Evolutionary conservation across 2,329 filamentous ascomycete species (phyloP).

Genomic region (Penicillium oxalicum): DNA sequence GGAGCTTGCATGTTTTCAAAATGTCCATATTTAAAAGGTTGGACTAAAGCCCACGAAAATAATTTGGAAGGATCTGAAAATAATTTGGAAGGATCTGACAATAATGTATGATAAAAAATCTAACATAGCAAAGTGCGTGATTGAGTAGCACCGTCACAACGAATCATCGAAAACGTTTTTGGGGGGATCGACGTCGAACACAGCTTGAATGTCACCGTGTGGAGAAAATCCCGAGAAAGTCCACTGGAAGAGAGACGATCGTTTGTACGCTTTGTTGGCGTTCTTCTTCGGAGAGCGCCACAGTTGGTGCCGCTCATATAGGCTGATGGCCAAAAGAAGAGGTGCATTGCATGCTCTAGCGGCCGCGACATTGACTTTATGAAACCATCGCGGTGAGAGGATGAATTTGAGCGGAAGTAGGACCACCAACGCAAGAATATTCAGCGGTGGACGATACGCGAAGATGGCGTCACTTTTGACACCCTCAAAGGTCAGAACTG

Average conservation of each 20-base stretch:
- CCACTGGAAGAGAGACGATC: background rate
- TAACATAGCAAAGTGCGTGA: too few species aligned
- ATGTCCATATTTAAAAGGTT: too few species aligned
- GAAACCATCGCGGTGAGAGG: background rate
- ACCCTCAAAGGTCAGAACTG: background rate
- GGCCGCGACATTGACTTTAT: background rate
- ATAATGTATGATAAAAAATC: too few species aligned
- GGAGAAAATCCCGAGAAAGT: conserved; percentile 2
- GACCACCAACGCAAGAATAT: background rate
- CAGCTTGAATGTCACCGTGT: conserved; percentile 1
- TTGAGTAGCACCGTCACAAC: background rate
- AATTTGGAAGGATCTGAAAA: too few species aligned
- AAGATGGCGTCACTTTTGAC: conserved; percentile 1
- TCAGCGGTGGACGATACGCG: conserved; percentile 1
- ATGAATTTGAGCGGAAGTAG: background rate
- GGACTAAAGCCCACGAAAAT: too few species aligned
- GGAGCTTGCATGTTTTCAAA: too few species aligned
- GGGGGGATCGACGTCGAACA: background rate
- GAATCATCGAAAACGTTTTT: background rate
- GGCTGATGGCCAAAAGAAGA: background rate
- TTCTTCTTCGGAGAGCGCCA: background rate
- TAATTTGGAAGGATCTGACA: too few species aligned
- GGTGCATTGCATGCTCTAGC: background rate
- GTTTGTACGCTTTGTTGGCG: background rate
- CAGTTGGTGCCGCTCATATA: conserved; percentile 1